phyloP scores from a whole-genome alignment of 805 yeast species.

The Schizosaccharomyces lindneri region DNA sequence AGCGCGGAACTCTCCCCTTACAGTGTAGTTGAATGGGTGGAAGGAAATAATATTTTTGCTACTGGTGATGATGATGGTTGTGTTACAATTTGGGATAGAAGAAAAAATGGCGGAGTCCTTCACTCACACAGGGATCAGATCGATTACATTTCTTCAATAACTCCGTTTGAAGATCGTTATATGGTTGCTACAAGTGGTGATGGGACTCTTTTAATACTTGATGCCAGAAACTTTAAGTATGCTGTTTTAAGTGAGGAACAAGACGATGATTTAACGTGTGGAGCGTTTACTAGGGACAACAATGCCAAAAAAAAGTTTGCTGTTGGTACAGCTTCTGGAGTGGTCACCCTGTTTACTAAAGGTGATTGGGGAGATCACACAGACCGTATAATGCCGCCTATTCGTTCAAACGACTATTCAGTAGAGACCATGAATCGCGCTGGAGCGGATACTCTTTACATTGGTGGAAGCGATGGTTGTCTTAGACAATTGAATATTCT shows the following conservation, averaged over 20 bases:
- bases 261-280: not conserved
- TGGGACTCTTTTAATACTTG: not conserved
- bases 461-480: not conserved
- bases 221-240: not conserved
- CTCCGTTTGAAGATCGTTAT: not conserved
- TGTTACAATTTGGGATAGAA: not conserved
- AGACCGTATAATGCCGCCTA: not conserved
- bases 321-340: constrained; percentile 1
- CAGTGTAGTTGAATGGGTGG: not conserved
- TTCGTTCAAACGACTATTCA: not conserved
- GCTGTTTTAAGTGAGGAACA: constrained; percentile 2
- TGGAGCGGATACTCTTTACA: not conserved
- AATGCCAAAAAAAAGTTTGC: not conserved
- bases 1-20: not conserved
- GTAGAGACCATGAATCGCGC: not conserved
- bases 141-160: not conserved
- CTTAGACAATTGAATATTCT: not conserved
- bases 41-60: not conserved
- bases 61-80: constrained; percentile 3
- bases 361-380: constrained; percentile 2
- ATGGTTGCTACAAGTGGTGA: constrained; percentile 2
- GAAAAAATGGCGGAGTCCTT: not conserved
- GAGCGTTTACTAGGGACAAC: not conserved
- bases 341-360: not conserved
- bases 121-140: not conserved